Conservation (phyloP, 306 rosid genomes). For the Cucumis cinereus region DNA sequence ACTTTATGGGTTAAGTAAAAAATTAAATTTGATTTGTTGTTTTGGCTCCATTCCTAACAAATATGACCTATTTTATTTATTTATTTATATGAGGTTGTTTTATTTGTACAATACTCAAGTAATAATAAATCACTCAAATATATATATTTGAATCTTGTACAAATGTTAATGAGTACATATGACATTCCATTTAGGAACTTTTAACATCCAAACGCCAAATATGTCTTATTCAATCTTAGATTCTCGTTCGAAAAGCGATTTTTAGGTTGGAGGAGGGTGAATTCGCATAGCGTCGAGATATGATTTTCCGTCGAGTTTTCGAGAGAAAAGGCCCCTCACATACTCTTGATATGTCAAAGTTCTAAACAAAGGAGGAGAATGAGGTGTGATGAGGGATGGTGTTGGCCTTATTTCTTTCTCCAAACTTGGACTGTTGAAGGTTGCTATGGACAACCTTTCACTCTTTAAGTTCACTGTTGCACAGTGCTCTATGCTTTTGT, state of each 20-base stretch:
- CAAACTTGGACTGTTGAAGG: not conserved
- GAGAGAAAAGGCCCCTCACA: not conserved
- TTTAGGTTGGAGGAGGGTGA: not conserved
- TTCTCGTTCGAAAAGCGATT: accelerated
- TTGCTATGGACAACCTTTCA: not conserved
- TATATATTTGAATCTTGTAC: too few relatives aligned
- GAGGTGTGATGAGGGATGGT: not conserved
- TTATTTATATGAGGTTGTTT: too few relatives aligned
- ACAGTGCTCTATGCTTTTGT: not conserved
- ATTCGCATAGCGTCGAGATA: not conserved
- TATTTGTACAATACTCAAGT: too few relatives aligned
- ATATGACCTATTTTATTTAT: too few relatives aligned
- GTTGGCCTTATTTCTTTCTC: not conserved
- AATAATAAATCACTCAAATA: too few relatives aligned
- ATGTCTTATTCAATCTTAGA: not conserved
- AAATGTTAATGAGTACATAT: too few relatives aligned
- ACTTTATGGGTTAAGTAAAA: too few relatives aligned
- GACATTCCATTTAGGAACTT: too few relatives aligned
- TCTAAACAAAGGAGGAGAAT: not conserved
- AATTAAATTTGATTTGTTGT: too few relatives aligned
- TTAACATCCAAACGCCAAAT: too few relatives aligned
- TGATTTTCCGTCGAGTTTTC: not conserved
- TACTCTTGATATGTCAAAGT: not conserved
- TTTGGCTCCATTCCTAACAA: too few relatives aligned
- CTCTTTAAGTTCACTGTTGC: not conserved